Percentiles rank a stretch among this genome's conserved stretches.
Conservation (phyloP, 2,329 filamentous ascomycete species). For the Ilyonectria sp. region DNA sequence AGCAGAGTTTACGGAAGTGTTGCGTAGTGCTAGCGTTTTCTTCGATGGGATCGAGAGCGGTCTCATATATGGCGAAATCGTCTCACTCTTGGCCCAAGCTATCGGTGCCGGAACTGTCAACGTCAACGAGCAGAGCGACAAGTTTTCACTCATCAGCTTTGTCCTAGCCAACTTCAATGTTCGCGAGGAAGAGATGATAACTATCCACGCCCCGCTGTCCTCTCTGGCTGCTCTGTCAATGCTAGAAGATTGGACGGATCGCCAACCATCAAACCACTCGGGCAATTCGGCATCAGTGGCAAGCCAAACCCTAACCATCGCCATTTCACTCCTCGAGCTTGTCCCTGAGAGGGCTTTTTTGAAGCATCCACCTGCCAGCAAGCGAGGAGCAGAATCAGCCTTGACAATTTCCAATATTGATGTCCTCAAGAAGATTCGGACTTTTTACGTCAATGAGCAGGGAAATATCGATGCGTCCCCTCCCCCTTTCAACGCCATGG, state of each 20-base stretch:
- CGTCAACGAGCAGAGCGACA: constrained; percentile 68
- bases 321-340: constrained; percentile 72
- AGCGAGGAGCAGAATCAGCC: constrained; percentile 21
- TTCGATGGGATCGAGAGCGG: constrained; percentile 98
- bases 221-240: constrained; percentile 72
- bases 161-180: constrained; percentile 92
- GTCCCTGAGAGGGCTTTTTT: constrained; percentile 76
- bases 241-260: constrained; percentile 68
- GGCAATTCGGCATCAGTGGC: constrained; percentile 46
- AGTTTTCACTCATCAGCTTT: constrained; percentile 83
- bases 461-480: constrained; percentile 75
- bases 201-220: constrained; percentile 85
- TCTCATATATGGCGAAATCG: constrained; percentile 89
- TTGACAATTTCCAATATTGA: constrained; percentile 56
- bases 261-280: constrained; percentile 49
- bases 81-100: constrained; percentile 76
- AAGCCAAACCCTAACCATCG: constrained; percentile 62
- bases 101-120: constrained; percentile 63
- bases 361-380: constrained; percentile 30
- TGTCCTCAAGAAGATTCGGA: constrained; percentile 72
- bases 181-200: constrained; percentile 95
- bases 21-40: constrained; percentile 94
- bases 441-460: constrained; percentile 80
- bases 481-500: constrained; percentile 70
- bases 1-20: constrained; percentile 84